Evolutionary conservation across 495 filamentous ascomycete species (phyloP).

Genomic region (Xylaria telfairii): DNA sequence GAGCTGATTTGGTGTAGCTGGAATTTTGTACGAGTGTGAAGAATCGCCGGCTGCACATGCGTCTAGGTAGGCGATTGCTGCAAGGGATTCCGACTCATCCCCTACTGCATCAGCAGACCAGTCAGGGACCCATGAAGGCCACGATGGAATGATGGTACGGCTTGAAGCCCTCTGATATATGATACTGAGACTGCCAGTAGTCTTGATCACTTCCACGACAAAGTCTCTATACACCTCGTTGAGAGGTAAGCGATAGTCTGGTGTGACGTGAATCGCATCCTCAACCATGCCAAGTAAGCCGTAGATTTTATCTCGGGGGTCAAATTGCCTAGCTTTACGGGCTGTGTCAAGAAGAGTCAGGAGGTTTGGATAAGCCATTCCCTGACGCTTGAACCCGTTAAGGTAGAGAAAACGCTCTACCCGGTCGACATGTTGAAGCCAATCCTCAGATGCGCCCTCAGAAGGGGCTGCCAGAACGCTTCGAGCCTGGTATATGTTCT

Average conservation of each 20-base stretch:
- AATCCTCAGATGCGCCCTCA: background rate
- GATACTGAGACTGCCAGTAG: slow-evolving; percentile 3
- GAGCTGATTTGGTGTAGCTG: background rate
- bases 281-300: background rate
- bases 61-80: background rate
- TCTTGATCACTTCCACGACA: background rate
- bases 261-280: background rate
- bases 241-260: slow-evolving; percentile 2
- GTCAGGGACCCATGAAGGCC: background rate
- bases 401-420: background rate
- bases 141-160: background rate
- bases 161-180: slow-evolving; percentile 1
- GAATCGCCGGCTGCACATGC: background rate
- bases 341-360: background rate
- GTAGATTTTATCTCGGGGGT: background rate
- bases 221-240: background rate
- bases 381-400: background rate
- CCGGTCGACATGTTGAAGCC: background rate
- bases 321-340: background rate
- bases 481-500: background rate
- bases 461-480: background rate
- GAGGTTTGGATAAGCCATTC: background rate
- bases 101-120: background rate
- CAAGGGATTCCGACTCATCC: background rate
- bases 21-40: background rate